Evolutionary conservation across 2,329 filamentous ascomycete genomes (phyloP).

Genomic region (Trichoderma brevicompactum): DNA sequence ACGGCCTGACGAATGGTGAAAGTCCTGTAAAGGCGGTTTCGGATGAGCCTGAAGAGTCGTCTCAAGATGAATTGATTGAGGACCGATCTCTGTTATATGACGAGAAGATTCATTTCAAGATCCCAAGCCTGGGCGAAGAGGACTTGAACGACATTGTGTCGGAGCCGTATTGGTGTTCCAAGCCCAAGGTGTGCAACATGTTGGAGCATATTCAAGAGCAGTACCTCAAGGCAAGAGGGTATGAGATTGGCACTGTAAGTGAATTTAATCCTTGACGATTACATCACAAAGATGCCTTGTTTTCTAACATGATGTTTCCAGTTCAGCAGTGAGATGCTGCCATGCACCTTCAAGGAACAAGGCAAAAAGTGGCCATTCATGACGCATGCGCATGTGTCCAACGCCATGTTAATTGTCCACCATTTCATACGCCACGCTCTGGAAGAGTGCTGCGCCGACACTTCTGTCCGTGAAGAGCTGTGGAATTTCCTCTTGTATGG

Average conservation of each 20-base stretch:
- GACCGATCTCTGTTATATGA: slow-evolving; percentile 5
- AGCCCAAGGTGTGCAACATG: slow-evolving; percentile 41
- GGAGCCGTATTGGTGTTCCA: slow-evolving; percentile 32
- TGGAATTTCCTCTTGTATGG: slow-evolving; percentile 46
- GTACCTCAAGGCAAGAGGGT: slow-evolving; percentile 49
- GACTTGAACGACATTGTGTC: slow-evolving; percentile 24
- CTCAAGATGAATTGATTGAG: too few species aligned
- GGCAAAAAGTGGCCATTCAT: slow-evolving; percentile 58
- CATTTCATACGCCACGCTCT: slow-evolving; percentile 54
- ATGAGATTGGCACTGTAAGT: slow-evolving; percentile 57
- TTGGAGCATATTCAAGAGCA: slow-evolving; percentile 44
- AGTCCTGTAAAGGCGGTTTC: too few species aligned
- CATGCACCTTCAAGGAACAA: slow-evolving; percentile 56
- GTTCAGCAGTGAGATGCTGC: slow-evolving; percentile 49
- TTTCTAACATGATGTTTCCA: slow-evolving; percentile 32
- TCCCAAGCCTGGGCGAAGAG: slow-evolving; percentile 1
- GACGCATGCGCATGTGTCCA: slow-evolving; percentile 53
- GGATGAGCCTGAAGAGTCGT: neutral
- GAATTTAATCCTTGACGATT: neutral
- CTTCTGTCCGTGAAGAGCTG: slow-evolving; percentile 48
- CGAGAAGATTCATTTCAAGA: neutral
- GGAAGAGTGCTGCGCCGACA: slow-evolving; percentile 48
- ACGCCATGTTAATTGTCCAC: slow-evolving; percentile 57
- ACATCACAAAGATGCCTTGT: too few species aligned
- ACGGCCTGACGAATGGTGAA: neutral